Base-by-base conservation (phyloP, 257 asterid genomes). In the Solanum gracilifrons region DNA sequence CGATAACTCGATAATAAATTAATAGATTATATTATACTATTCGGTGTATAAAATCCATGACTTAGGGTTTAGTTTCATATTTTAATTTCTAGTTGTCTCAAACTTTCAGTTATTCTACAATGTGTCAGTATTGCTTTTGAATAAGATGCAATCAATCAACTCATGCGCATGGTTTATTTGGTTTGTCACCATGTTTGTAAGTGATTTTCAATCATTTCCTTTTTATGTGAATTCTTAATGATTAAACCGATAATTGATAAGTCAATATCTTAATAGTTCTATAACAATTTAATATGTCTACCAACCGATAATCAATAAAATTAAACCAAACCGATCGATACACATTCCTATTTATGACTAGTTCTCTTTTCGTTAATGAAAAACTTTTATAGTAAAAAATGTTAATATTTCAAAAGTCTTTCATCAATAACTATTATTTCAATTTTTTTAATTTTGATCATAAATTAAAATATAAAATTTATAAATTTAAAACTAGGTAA, bases 211-310 rank as follows among this genome's bases (percentile, higher is more conserved):
- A 48, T 48, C 60, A 48, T 48, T 16, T 2, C 5, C 16, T 48
- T 48, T 2, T 43, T 43, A 6, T 51, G 7, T 51, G 4, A 16
- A 16, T 16, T 51, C 9, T 51, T 6, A 6, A 51, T 51, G 9
- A 6, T 51, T 51, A 18, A 51, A 51, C 0, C 3, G 9, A 51
- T 51, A 51, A 16, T 0, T 0, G 4, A 51, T 51, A 51, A 51
- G 1, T 51, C 9, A 51, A 51, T 51, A 51, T 51, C 4, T 51
- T 51, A 51, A 16, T 51, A 51, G 0, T 2, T 6, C 7, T 51
- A 16, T 16, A 51, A 16, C 3, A 16, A 0, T 51, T 16, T 16
- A 51, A 51, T 51, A 51, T 51, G 9, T 0, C 23, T 2, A 51
- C 9, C 16, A 51, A 51, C 2, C 4, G 7, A 51, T 51, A 16